phyloP scores from a whole-genome alignment of 2,329 filamentous ascomycete genomes.

The Ophiognomonia clavigignenti-juglandacearum region DNA sequence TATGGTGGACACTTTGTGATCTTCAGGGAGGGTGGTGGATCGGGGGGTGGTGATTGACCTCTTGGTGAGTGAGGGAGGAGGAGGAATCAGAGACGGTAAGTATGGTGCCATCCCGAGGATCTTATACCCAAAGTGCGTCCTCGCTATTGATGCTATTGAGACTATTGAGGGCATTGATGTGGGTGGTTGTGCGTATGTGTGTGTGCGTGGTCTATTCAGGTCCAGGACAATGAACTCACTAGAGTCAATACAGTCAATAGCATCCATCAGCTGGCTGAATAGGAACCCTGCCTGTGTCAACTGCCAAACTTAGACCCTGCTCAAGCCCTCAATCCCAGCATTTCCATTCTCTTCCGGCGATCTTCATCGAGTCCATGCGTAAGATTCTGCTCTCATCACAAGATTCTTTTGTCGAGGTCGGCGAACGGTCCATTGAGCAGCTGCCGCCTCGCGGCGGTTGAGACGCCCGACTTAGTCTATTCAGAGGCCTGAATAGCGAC shows the following conservation, averaged over 20 bases:
- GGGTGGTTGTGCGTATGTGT: background rate
- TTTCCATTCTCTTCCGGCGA: background rate
- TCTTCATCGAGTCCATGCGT: conserved; percentile 8
- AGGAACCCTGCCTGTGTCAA: too few species aligned
- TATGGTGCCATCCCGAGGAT: background rate
- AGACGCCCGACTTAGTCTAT: background rate
- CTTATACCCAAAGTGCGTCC: conserved; percentile 6
- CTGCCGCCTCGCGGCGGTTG: background rate
- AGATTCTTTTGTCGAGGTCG: background rate
- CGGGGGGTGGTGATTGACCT: conserved; percentile 9
- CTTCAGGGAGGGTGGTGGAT: conserved; percentile 11
- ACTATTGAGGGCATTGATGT: conserved; percentile 4
- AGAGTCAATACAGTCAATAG: too few species aligned
- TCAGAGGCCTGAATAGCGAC: conserved; percentile 5
- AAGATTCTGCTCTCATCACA: background rate
- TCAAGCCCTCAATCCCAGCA: background rate
- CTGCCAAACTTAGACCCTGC: too few species aligned
- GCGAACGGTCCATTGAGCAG: background rate
- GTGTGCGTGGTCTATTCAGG: too few species aligned
- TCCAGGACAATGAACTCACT: conserved; percentile 13
- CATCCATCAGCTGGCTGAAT: too few species aligned
- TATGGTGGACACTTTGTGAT: conserved; percentile 13
- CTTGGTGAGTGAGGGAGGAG: conserved; percentile 5
- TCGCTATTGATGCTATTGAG: conserved; percentile 1
- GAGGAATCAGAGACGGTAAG: background rate